A percentile compares a stretch with the other conserved stretches of the same genome.
Evolutionary conservation across 2,329 filamentous ascomycete genomes (phyloP).

Genomic region (Trichoderma sp.): DNA sequence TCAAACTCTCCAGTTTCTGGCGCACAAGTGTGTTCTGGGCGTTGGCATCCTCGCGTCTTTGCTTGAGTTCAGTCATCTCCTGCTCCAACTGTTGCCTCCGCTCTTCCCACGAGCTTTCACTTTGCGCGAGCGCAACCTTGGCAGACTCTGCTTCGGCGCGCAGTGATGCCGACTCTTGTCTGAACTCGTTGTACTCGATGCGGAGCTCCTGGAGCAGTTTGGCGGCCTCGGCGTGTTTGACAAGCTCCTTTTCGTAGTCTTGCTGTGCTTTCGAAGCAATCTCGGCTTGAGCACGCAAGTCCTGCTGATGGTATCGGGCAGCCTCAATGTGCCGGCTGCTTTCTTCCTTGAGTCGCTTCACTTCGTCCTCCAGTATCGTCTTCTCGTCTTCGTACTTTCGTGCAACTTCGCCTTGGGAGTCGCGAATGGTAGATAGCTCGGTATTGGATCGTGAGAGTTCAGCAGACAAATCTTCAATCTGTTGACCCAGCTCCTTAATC

Average conservation of each 20-base stretch:
- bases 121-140: conserved; percentile 75
- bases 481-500: conserved; percentile 79
- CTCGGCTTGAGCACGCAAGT: conserved; percentile 88
- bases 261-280: conserved; percentile 92
- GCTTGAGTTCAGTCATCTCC: conserved; percentile 77
- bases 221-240: conserved; percentile 95
- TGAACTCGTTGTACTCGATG: conserved; percentile 77
- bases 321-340: conserved; percentile 77
- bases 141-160: conserved; percentile 84
- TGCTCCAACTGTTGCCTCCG: conserved; percentile 77
- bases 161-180: conserved; percentile 72
- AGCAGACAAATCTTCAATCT: conserved; percentile 77
- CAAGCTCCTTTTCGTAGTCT: conserved; percentile 90
- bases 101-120: conserved; percentile 85
- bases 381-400: conserved; percentile 81
- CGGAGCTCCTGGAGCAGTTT: conserved; percentile 79
- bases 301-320: conserved; percentile 82
- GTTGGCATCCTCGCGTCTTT: conserved; percentile 78
- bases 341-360: conserved; percentile 79
- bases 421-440: conserved; percentile 77
- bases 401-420: conserved; percentile 74
- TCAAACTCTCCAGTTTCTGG: conserved; percentile 82
- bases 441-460: conserved; percentile 81
- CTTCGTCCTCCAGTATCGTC: conserved; percentile 72
- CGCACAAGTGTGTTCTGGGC: conserved; percentile 91